Conservation (phyloP, 1,284 basidiomycete genomes). For the Pyrrhoderma lamaoense region DNA sequence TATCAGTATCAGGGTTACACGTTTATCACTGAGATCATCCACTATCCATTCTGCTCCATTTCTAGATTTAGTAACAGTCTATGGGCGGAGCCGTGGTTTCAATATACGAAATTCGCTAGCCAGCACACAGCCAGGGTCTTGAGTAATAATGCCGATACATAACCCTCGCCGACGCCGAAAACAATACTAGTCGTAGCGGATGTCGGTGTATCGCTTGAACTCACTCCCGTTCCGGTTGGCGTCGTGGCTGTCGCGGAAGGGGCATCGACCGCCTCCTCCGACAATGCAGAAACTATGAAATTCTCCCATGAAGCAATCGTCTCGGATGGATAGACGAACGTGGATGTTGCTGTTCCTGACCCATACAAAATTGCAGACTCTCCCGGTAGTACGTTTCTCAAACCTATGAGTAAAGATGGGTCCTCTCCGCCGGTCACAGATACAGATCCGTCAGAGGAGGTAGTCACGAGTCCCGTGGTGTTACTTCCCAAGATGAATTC, state of each 20-base stretch:
- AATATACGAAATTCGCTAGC: too few species aligned
- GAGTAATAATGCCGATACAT: too few species aligned
- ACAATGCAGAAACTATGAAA: slow-evolving; percentile 16
- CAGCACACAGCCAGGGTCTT: too few species aligned
- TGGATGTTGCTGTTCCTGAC: slow-evolving; percentile 39
- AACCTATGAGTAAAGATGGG: slow-evolving; percentile 30
- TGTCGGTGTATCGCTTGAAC: too few species aligned
- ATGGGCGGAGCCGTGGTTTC: too few species aligned
- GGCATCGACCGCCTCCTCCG: background rate
- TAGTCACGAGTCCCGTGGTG: slow-evolving; percentile 40
- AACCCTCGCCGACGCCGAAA: too few species aligned
- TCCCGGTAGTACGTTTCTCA: slow-evolving; percentile 38
- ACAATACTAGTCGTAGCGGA: too few species aligned
- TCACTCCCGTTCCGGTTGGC: background rate
- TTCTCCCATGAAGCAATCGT: slow-evolving; percentile 51
- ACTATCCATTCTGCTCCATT: too few species aligned
- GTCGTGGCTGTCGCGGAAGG: background rate
- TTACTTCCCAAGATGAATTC: slow-evolving; percentile 55
- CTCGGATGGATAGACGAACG: slow-evolving; percentile 43
- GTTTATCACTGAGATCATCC: too few species aligned
- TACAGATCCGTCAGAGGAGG: slow-evolving; percentile 20
- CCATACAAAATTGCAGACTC: slow-evolving; percentile 48
- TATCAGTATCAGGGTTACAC: too few species aligned
- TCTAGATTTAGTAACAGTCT: too few species aligned
- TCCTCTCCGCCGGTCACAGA: slow-evolving; percentile 52